A percentile compares a stretch with the other conserved stretches of the same genome.
Conservation (phyloP, 2,329 filamentous ascomycete species). For the Fusarium sp. region DNA sequence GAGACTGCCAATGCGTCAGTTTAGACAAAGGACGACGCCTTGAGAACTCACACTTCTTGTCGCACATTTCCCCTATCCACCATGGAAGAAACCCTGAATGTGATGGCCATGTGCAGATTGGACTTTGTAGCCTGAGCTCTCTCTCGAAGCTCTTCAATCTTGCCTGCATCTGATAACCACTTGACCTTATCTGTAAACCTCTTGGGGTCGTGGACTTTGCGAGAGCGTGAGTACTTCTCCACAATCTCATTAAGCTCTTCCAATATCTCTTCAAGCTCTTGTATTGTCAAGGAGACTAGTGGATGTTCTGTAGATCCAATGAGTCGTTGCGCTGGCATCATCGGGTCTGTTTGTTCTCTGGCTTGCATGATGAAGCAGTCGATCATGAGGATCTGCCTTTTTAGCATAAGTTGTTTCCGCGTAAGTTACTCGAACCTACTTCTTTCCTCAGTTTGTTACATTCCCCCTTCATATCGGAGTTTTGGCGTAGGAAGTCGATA, state of each 20-base stretch:
- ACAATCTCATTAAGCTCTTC: neutral
- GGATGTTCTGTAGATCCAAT: neutral
- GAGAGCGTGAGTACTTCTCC: neutral
- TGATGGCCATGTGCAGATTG: neutral
- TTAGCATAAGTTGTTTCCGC: neutral
- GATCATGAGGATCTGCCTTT: conserved; percentile 1
- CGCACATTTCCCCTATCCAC: neutral
- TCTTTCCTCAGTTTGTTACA: neutral
- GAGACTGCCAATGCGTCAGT: neutral
- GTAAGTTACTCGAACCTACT: accelerated
- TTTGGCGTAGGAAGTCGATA: conserved; percentile 7
- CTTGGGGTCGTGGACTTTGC: neutral
- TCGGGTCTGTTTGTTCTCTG: neutral
- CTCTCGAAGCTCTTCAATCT: conserved; percentile 1
- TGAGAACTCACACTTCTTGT: conserved; percentile 9
- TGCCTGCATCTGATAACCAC: conserved; percentile 11
- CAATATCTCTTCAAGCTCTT: neutral
- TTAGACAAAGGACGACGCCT: accelerated
- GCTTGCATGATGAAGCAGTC: conserved; percentile 9
- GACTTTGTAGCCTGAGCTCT: conserved; percentile 8
- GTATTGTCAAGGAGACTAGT: neutral
- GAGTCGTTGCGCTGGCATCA: neutral
- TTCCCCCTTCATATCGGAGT: neutral
- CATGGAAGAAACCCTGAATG: neutral
- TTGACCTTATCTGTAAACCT: neutral